Base-by-base conservation (phyloP, 2,329 filamentous ascomycete species). In the Paraphoma sp. region DNA sequence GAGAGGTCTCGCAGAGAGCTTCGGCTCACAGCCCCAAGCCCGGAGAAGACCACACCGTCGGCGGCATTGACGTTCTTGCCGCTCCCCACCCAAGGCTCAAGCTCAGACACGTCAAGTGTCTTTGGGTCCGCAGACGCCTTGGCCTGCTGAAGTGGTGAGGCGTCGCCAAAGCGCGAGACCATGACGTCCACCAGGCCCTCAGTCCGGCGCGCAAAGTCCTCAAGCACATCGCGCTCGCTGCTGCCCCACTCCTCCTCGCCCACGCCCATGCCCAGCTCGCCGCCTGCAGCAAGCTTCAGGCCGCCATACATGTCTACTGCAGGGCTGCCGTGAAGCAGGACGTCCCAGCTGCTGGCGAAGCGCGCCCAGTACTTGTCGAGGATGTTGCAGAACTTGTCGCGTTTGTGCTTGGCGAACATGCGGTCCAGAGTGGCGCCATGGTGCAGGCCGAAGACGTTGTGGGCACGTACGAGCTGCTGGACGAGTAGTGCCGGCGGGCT, bases 171-270 rank as follows among this genome's bases (percentile, higher is more conserved):
- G 64, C 90, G 89, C 43, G 91, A 93, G 3, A 97, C 93, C 42
- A 97, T 82, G 47, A 98, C 76, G 76, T 99, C 95, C 6, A 96
- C 85, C 40, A 99, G 82, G 0, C 95, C 95, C 49, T 95, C 89
- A 23, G 92, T 91, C 53, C 91, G 84, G 9, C 83, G 84, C 1
- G 92, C 87, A 59, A 97, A 87, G n/a, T 92, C 92, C 75, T 98
- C 94, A 1, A 99, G 81, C 0, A 98, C 94, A 67, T 96, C 94
- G 67, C 94, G 84, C 79, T 98, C 94, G 31, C 93, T 93, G 72
- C 94, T 97, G 4, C 94, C 94, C 74, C 93, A 89, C 53, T 97
- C 92, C 79, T 98, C 95, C 74, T 98, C 95, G 16, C 95, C 95
- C 1, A 98, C 95, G 0, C 95, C 95, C 45, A 97, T 86, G 14